Evolutionary conservation across 768 basidiomycete genomes (phyloP).

Genomic region (Suillus occidentalis): DNA sequence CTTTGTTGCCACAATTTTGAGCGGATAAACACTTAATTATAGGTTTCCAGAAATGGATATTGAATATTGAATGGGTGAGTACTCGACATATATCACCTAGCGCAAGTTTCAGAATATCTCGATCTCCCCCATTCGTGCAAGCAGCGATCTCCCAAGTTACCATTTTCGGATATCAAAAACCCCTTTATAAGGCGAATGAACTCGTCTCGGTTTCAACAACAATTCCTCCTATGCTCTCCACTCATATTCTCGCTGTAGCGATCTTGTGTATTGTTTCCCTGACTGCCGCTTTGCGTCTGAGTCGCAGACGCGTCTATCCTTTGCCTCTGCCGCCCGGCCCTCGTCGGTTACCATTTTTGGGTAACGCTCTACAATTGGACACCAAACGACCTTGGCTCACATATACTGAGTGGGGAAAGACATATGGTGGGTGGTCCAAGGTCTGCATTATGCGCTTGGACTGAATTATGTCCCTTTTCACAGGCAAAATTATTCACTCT

Average conservation of each 20-base stretch:
- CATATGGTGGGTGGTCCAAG: neutral
- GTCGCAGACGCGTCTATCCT: neutral
- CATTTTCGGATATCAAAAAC: neutral
- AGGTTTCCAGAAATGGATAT: neutral
- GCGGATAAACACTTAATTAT: neutral
- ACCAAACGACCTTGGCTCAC: constrained; percentile 9
- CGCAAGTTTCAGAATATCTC: neutral
- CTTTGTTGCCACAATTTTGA: neutral
- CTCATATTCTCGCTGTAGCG: neutral
- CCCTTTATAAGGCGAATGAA: neutral
- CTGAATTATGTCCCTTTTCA: neutral
- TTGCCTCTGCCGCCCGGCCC: constrained; percentile 8
- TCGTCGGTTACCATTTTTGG: constrained; percentile 3
- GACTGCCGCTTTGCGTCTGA: neutral
- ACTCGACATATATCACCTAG: neutral
- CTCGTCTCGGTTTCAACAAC: neutral
- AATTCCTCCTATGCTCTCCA: neutral
- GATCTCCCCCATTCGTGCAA: neutral
- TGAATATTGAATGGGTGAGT: neutral
- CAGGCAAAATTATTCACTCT: constrained; percentile 4
- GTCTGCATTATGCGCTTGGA: neutral
- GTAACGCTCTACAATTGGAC: constrained; percentile 1
- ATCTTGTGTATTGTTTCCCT: neutral
- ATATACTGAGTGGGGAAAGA: constrained; percentile 3
- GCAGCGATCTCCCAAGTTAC: neutral